Conservation (phyloP, 2,329 filamentous ascomycete species). For the Cylindrodendrum hubeiense region DNA sequence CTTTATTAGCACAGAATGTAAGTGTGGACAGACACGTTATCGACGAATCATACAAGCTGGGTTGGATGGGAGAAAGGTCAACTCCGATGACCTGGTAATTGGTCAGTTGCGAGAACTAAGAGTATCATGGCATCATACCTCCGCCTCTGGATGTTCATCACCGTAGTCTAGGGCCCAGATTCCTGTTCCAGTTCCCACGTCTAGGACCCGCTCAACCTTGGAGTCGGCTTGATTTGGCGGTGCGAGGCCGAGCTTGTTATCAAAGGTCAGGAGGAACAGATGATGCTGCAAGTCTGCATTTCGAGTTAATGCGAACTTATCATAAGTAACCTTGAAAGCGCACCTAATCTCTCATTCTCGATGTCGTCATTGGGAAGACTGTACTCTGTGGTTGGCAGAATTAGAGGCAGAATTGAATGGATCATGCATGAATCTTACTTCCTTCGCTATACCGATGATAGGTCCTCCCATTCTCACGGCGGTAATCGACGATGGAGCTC, state of each 20-base stretch:
- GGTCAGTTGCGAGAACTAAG: no score
- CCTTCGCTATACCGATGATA: no score
- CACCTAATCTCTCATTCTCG: no score
- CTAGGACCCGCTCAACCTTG: not conserved
- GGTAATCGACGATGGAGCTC: no score
- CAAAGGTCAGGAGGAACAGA: conserved; percentile 24
- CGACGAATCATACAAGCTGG: conserved; percentile 12
- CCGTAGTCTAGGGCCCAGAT: conserved; percentile 34
- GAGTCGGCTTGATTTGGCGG: conserved; percentile 8
- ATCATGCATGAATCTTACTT: no score
- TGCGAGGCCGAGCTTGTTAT: conserved; percentile 9
- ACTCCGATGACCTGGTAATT: conserved; percentile 31
- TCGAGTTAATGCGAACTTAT: no score
- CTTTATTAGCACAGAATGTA: no score
- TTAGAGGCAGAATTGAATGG: no score
- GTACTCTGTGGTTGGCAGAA: no score
- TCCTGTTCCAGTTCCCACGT: conserved; percentile 26
- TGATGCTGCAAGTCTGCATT: conserved; percentile 35
- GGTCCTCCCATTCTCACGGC: no score
- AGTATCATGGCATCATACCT: conserved; percentile 10
- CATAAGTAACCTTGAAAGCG: no score
- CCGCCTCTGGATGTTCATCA: conserved; percentile 29
- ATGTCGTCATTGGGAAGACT: no score
- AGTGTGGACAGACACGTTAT: not conserved
- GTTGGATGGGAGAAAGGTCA: conserved; percentile 31